phyloP scores from a whole-genome alignment of 2,329 filamentous ascomycete species.

The Fusarium dlaminii region DNA sequence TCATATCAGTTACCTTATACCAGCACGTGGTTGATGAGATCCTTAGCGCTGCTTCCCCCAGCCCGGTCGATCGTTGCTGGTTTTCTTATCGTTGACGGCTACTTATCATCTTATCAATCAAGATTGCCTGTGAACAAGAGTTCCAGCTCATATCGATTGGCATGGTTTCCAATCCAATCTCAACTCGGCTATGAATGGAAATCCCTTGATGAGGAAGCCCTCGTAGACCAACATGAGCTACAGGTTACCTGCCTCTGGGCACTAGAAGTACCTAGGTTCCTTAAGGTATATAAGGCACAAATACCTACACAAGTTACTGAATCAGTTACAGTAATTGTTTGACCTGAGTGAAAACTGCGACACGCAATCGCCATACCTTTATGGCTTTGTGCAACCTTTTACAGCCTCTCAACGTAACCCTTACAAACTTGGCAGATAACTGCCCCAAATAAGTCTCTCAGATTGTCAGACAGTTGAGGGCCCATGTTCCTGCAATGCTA shows the following conservation, averaged over 20 bases:
- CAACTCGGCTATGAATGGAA: neutral
- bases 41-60: neutral
- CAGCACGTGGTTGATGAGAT: conserved; percentile 4
- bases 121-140: neutral
- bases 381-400: neutral
- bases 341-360: neutral
- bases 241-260: neutral
- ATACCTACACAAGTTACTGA: neutral
- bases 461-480: neutral
- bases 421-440: neutral
- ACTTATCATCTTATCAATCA: conserved; percentile 25
- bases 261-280: neutral
- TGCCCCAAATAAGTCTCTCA: neutral
- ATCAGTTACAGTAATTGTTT: neutral
- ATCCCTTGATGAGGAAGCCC: neutral
- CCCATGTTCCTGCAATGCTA: conserved; percentile 10
- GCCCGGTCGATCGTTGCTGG: conserved; percentile 14
- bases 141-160: neutral
- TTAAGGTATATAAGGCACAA: neutral
- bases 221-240: neutral
- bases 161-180: neutral
- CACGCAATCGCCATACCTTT: neutral
- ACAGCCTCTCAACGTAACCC: neutral
- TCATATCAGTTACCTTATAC: neutral
- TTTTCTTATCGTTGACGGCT: neutral